phyloP scores from a whole-genome alignment of 352 stramenopile genomes.

The Thalassiosira livingstoniorum region DNA sequence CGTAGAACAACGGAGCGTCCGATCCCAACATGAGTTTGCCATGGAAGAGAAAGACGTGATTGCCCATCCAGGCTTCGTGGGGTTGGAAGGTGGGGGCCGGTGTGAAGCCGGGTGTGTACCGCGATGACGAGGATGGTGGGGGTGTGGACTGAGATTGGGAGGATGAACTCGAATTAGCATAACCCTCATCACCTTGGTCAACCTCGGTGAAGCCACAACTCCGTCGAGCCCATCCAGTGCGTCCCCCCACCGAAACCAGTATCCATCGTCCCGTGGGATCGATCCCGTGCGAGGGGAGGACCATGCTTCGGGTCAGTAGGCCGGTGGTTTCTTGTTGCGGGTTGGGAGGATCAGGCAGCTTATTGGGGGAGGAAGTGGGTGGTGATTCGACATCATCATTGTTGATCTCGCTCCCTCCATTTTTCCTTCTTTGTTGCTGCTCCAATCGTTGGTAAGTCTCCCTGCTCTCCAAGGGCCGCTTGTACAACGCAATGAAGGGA shows the following conservation, averaged over 20 bases:
- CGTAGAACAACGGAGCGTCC: slow-evolving; percentile 75
- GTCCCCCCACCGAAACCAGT: slow-evolving; percentile 77
- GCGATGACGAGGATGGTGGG: background rate
- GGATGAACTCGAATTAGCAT: background rate
- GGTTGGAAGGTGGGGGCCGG: slow-evolving; percentile 63
- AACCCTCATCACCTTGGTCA: background rate
- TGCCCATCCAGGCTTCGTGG: slow-evolving; percentile 82
- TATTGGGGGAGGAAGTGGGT: background rate
- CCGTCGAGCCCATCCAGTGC: slow-evolving; percentile 76
- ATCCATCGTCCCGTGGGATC: slow-evolving; percentile 78
- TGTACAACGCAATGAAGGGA: slow-evolving; percentile 81
- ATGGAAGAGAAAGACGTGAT: slow-evolving; percentile 79
- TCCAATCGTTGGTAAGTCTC: background rate
- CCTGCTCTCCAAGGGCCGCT: slow-evolving; percentile 57
- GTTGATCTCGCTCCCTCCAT: background rate
- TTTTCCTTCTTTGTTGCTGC: background rate
- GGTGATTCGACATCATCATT: background rate
- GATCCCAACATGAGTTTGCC: slow-evolving; percentile 81
- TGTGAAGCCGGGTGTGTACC: slow-evolving; percentile 46
- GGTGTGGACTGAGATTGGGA: background rate
- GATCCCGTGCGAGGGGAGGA: slow-evolving; percentile 79
- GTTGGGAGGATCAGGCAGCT: slow-evolving; percentile 17
- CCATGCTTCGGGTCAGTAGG: slow-evolving; percentile 70
- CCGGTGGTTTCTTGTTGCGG: slow-evolving; percentile 64
- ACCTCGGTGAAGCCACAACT: background rate